Conservation (phyloP, 108 stramenopile species). For the Nitzschia sp. region DNA sequence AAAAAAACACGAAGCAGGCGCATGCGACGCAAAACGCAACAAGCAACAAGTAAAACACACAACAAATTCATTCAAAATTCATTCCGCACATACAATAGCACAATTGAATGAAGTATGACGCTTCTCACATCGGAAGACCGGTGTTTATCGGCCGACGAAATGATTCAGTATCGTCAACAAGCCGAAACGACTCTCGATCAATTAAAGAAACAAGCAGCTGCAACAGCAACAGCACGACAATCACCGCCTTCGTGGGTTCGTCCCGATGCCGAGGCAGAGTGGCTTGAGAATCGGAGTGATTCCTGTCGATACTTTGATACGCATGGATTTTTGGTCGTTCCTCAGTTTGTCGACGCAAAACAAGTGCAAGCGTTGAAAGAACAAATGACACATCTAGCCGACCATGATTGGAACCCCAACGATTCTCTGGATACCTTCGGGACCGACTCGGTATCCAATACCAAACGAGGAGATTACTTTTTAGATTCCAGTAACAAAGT, state of each 20-base stretch:
- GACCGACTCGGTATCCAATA: conserved; percentile 73
- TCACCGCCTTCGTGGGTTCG: conserved; percentile 10
- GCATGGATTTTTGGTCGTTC: conserved; percentile 61
- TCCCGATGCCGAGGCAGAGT: not conserved
- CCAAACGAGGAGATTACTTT: conserved; percentile 88
- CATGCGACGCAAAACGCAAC: no score
- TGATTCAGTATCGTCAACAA: conserved; percentile 2
- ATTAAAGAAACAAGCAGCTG: not conserved
- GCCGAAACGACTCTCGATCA: not conserved
- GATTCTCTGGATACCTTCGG: conserved; percentile 57
- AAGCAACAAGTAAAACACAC: no score
- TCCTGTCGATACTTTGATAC: conserved; percentile 52
- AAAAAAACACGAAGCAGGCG: no score
- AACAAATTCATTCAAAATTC: no score
- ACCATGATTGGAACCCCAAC: conserved; percentile 60
- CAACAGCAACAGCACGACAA: not conserved
- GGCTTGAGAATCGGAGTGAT: not conserved
- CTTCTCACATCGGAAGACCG: not conserved
- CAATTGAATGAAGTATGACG: no score
- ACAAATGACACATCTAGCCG: conserved; percentile 55
- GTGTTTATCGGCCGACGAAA: conserved; percentile 13
- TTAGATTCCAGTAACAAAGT: conserved; percentile 71
- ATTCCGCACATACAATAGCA: no score
- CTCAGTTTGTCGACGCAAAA: conserved; percentile 32
- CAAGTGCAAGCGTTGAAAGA: conserved; percentile 62